Conservation (phyloP, 768 basidiomycete species). For the Dendrothele bispora region DNA sequence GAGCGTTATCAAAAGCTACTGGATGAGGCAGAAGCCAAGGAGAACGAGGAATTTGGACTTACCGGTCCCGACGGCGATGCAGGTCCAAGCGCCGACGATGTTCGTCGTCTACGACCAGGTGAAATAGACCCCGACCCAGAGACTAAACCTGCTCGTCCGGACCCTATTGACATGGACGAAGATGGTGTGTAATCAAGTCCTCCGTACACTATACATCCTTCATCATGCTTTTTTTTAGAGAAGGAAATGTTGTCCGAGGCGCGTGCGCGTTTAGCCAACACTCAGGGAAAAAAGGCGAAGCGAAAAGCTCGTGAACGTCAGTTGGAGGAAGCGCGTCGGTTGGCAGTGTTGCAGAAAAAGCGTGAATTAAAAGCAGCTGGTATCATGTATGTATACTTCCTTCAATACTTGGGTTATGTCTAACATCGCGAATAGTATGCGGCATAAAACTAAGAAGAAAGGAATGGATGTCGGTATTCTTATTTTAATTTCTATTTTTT, state of each 20-base stretch:
- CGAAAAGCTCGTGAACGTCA: constrained; percentile 97
- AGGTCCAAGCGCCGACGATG: constrained; percentile 90
- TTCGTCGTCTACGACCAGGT: constrained; percentile 85
- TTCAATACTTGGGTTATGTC: constrained; percentile 4
- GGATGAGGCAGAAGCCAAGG: constrained; percentile 96
- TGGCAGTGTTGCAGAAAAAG: constrained; percentile 97
- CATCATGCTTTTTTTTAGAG: constrained; percentile 47
- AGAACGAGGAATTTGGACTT: constrained; percentile 91
- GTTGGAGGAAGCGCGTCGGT: constrained; percentile 89
- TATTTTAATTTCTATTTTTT: background rate
- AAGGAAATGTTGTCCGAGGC: constrained; percentile 99
- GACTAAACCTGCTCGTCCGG: constrained; percentile 95
- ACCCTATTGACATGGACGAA: constrained; percentile 99
- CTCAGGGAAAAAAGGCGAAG: constrained; percentile 99
- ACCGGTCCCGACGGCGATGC: constrained; percentile 80
- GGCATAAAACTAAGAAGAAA: constrained; percentile 91
- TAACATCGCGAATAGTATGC: constrained; percentile 55
- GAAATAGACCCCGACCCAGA: constrained; percentile 99
- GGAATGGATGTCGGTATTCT: constrained; percentile 86
- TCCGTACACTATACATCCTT: background rate
- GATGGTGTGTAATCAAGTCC: constrained; percentile 60
- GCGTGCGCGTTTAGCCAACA: constrained; percentile 95
- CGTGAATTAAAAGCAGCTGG: constrained; percentile 97
- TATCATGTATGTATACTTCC: constrained; percentile 69
- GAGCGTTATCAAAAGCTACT: constrained; percentile 98